Conservation (phyloP, 805 yeast genomes). For the Saccharomycopsis synnaedendra region DNA sequence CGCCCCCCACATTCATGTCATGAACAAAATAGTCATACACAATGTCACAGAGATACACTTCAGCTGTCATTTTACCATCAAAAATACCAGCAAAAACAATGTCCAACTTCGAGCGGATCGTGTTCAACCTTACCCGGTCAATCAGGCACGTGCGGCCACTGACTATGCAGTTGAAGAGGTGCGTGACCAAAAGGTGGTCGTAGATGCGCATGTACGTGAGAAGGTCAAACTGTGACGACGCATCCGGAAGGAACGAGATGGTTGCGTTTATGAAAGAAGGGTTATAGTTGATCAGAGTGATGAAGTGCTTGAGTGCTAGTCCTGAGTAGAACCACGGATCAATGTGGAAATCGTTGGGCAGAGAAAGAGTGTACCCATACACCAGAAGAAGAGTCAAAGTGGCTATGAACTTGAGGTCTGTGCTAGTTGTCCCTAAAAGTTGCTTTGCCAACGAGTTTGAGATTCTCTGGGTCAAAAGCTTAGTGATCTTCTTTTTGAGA, state of each 20-base stretch:
- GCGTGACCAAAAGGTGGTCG: constrained; percentile 41
- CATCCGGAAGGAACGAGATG: constrained; percentile 8
- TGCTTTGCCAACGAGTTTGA: constrained; percentile 29
- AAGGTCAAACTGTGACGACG: constrained; percentile 29
- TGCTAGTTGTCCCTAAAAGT: constrained; percentile 23
- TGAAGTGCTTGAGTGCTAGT: constrained; percentile 35
- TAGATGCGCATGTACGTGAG: constrained; percentile 39
- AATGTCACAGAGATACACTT: constrained; percentile 26
- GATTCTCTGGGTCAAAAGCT: constrained; percentile 27
- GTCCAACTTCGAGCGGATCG: constrained; percentile 35
- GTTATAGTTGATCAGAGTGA: constrained; percentile 23
- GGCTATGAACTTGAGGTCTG: constrained; percentile 37
- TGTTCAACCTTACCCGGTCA: constrained; percentile 35
- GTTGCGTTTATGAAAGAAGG: constrained; percentile 15
- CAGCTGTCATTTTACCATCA: constrained; percentile 50
- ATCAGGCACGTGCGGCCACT: constrained; percentile 38
- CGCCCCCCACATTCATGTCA: background rate
- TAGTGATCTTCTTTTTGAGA: constrained; percentile 24
- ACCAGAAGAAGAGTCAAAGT: constrained; percentile 38
- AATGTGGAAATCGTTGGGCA: constrained; percentile 25
- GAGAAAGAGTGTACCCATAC: constrained; percentile 36
- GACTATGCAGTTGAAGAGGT: constrained; percentile 38
- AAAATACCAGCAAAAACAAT: constrained; percentile 42
- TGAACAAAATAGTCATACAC: constrained; percentile 13
- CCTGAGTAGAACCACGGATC: constrained; percentile 46